Base-by-base conservation (phyloP, 1,139 yeast genomes). In the Debaryomyces singareniensis region DNA sequence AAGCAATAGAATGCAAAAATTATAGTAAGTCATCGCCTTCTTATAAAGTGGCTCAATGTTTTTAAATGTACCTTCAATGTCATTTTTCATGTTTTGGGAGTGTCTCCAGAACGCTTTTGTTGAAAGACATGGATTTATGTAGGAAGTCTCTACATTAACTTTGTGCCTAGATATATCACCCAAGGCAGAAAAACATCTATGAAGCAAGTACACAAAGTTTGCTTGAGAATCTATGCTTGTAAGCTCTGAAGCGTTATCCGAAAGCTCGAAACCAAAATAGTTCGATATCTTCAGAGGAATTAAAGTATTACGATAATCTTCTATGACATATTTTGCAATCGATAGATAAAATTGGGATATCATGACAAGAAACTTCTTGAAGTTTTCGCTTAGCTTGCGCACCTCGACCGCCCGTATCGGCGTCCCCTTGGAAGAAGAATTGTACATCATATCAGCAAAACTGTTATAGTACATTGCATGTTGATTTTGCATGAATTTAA, bases 111-210 rank as follows among this genome's bases (percentile, higher is more conserved):
- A 45, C 39, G 56, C 47, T 42, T 58, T 38, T 39, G 46, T 38
- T 43, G 72, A 49, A 13, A 53, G 35, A 32, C 58, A 49, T 1
- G 71, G 71, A 10, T 43, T 42, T 9, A 63, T 61, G 44, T 53
- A 71, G 5, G 61, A 50, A 18, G 57, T 51, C 29, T 71, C 75
- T 34, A 68, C 51, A 24, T 65, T 51, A 1, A 75, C 55, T 39
- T 75, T 60, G 46, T 78, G 79, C 31, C 86, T 68, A 2, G 78
- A 66, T 15, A 77, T 54, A 30, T 78, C 76, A 3, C 85, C 87
- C 31, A 78, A 52, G 33, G 68, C 69, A 7, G 79, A 49, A 24
- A 77, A 54, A 35, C 78, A 75, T 35, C 70, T 64, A 42, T 78
- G 78, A 20, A 71, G 55, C 16, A 75, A 51, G 38, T 66, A 67